These are phyloP conservation scores for Meyerozyma guilliermondii DNA, from an alignment of 1,139 yeast species.

Conservation along the genomic window DNA sequence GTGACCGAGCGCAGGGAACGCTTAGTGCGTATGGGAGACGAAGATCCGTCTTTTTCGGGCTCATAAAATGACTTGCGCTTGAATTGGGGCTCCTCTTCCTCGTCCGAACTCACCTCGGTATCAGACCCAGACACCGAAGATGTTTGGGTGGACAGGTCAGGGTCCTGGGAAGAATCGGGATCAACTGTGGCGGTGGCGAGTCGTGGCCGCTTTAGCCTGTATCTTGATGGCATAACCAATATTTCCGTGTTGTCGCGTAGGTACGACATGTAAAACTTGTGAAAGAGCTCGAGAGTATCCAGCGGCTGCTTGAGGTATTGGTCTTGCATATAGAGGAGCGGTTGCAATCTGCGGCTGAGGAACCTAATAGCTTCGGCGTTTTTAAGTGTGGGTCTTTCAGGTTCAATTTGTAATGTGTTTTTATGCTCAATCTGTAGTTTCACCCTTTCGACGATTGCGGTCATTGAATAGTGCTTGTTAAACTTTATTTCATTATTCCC, in stretches of 20 bases:
- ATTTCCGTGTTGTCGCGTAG: conserved; percentile 7
- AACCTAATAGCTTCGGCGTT: conserved; percentile 6
- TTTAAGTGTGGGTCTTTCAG: conserved; percentile 1
- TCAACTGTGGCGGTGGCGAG: neutral
- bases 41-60: neutral
- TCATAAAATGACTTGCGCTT: neutral
- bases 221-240: neutral
- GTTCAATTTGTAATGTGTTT: neutral
- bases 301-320: neutral
- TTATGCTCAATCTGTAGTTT: conserved; percentile 2
- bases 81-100: neutral
- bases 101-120: neutral
- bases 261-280: conserved; percentile 12
- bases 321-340: conserved; percentile 5
- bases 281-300: conserved; percentile 10
- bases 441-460: conserved; percentile 8
- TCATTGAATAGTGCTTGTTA: conserved; percentile 9
- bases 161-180: neutral
- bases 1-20: neutral
- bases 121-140: neutral
- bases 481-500: conserved; percentile 11
- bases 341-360: conserved; percentile 8
- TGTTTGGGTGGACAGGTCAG: neutral
- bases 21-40: neutral
- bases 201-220: neutral